Evolutionary conservation across 2,329 filamentous ascomycete genomes (phyloP).

Genomic region (Cladosporium sp.): DNA sequence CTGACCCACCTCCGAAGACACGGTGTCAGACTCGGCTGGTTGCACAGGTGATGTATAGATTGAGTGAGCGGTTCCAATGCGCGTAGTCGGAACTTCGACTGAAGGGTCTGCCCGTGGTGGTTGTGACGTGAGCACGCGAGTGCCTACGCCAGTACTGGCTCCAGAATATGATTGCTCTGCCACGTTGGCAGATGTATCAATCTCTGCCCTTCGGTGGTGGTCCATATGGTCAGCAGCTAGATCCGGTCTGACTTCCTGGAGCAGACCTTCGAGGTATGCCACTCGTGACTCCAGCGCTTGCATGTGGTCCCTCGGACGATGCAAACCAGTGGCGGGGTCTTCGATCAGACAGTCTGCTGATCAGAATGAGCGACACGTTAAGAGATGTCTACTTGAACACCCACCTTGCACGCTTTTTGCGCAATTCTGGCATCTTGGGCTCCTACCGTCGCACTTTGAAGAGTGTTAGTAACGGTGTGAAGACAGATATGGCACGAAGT

Average conservation of each 20-base stretch:
- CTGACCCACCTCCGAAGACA: constrained; percentile 32
- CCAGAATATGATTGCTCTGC: too few relatives aligned
- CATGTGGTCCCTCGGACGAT: constrained; percentile 33
- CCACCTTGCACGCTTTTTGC: constrained; percentile 16
- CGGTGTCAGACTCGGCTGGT: constrained; percentile 12
- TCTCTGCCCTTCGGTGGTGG: background rate
- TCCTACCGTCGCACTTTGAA: constrained; percentile 14
- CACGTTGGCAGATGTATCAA: background rate
- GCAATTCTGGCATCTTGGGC: constrained; percentile 29
- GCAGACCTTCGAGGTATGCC: constrained; percentile 29
- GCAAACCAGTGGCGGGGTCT: constrained; percentile 34
- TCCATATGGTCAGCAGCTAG: constrained; percentile 22
- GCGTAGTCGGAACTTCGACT: background rate
- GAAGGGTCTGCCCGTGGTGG: too few relatives aligned
- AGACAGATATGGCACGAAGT: background rate
- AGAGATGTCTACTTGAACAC: background rate
- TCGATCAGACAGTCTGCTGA: constrained; percentile 35
- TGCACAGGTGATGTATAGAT: background rate
- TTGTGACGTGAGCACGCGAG: too few relatives aligned
- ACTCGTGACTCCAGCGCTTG: constrained; percentile 28
- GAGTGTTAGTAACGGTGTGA: too few relatives aligned
- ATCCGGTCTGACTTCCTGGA: constrained; percentile 28
- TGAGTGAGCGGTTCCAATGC: background rate
- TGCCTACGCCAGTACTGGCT: too few relatives aligned
- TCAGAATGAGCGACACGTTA: background rate